Evolutionary conservation across 768 basidiomycete species (phyloP), one percentile per base, ranked within the genome.

Genomic region (Boletus insuetus): DNA sequence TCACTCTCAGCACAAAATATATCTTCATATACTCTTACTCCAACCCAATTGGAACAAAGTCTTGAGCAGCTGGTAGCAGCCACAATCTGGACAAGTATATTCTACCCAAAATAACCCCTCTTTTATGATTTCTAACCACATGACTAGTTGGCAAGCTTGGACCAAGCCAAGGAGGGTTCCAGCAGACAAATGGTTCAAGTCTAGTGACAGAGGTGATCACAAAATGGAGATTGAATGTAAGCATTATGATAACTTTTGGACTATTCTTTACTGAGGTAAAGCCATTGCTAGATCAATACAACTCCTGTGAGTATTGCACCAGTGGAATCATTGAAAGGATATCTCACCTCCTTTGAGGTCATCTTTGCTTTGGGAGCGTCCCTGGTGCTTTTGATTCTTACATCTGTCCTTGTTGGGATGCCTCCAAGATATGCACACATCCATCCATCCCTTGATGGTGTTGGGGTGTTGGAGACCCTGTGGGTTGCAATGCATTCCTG

Each of bases 391-490:
- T 44, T 51, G 11, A 26, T 45, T 14, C 2, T 62, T 6, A 19
- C 19, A 2, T 29, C n/a, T n/a, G n/a, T n/a, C n/a, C n/a, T n/a
- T n/a, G n/a, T n/a, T n/a, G n/a, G n/a, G n/a, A n/a, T n/a, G n/a
- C n/a, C n/a, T n/a, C n/a, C n/a, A n/a, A n/a, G 54, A 19, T 3
- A 3, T 3, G 6, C 20, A 22, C 20, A 38, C 5, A 0, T 14
- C 19, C 16, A 19, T 2, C 14, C 19, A 41, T 42, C 40, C 9
- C 43, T 61, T 10, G 41, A 50, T 35, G 32, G 59, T 20, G 24
- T 49, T 7, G 54, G 59, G 35, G 38, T 61, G n/a, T 17, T 61
- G 34, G 59, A 61, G 35, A 47, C 34, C 1, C 42, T 61, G 2
- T 61, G 60, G 60, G 8, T 61, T 26, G 43, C 46, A 38, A 51